Evolutionary conservation across 2,329 filamentous ascomycete species (phyloP), one percentile per base, ranked within the genome.

Genomic region (Blastomyces parvus): DNA sequence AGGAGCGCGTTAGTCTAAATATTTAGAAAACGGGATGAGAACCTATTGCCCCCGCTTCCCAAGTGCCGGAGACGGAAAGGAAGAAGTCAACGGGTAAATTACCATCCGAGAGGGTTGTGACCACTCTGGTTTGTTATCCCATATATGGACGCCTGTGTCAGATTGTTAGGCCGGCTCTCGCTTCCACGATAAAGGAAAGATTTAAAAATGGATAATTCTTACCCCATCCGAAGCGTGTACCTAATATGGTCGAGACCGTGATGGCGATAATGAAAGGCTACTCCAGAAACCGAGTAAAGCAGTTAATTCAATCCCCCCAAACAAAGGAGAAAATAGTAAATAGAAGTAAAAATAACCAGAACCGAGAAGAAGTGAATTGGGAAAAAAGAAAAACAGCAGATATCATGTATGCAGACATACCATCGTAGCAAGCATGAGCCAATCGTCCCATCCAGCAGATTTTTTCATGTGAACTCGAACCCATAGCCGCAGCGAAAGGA

Each of bases 401-500:
- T 2, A n/a, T n/a, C n/a, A n/a, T n/a, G n/a, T 1, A 48, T 48
- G 27, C 30, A 14, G 19, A 46, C 62, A 56, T 64, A 69, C 67
- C 62, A 69, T 63, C 9, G 63, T 64, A 44, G 62, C 60, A 38
- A 64, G 63, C 38, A 69, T 68, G 38, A 69, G 46, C 64, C 64
- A 67, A 60, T 69, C 67, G 62, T 69, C 67, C 63, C 59, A 65
- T 40, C 67, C 67, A 36, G 64, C 65, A 25, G 63, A 48, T 9
- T 62, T 60, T 60, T 62, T 67, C 53, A 69, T 67, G 42, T 59
- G 60, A 42, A 68, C 25, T 38, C 67, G 63, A 19, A 67, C 66
- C 30, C 56, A 68, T 36, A 66, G 56, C 11, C 72, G 67, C 19
- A 69, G 62, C 9, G 63, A 38, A 53, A 70, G 67, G 25, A 69